A percentile compares a stretch with the other conserved stretches of the same genome.
phyloP scores from a whole-genome alignment of 2,329 filamentous ascomycete species.

The Sarocladiaceae sp. region DNA sequence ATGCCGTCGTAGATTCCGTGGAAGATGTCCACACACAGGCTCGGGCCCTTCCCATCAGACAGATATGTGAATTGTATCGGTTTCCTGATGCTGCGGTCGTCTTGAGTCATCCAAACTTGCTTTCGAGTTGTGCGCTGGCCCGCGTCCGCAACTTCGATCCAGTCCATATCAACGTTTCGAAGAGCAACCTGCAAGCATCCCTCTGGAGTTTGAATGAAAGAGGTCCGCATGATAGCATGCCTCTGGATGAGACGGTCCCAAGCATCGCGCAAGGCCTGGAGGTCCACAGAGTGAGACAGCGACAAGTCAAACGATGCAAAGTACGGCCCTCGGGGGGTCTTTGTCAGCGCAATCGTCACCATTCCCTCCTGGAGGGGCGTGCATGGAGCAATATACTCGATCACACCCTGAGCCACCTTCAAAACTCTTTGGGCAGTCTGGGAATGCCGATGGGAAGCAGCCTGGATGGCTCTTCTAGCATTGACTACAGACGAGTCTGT shows the following conservation, averaged over 20 bases:
- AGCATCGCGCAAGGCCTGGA: conserved; percentile 42
- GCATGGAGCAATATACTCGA: conserved; percentile 75
- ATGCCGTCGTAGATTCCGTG: conserved; percentile 84
- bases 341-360: conserved; percentile 59
- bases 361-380: conserved; percentile 84
- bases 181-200: conserved; percentile 71
- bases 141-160: conserved; percentile 34
- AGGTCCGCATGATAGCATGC: conserved; percentile 63
- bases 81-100: conserved; percentile 38
- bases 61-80: conserved; percentile 49
- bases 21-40: conserved; percentile 66
- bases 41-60: too few relatives aligned
- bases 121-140: conserved; percentile 17
- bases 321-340: conserved; percentile 55
- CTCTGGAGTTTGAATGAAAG: conserved; percentile 65
- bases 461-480: conserved; percentile 54
- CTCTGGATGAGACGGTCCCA: conserved; percentile 48
- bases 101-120: conserved; percentile 46
- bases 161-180: conserved; percentile 71
- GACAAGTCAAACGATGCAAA: conserved; percentile 68
- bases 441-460: conserved; percentile 49
- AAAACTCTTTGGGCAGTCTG: conserved; percentile 28
- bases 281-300: conserved; percentile 39
- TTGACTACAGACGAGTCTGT: conserved; percentile 27
- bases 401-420: conserved; percentile 38